Evolutionary conservation across 257 asterid species (phyloP).

Genomic region (Catharanthus roseus): DNA sequence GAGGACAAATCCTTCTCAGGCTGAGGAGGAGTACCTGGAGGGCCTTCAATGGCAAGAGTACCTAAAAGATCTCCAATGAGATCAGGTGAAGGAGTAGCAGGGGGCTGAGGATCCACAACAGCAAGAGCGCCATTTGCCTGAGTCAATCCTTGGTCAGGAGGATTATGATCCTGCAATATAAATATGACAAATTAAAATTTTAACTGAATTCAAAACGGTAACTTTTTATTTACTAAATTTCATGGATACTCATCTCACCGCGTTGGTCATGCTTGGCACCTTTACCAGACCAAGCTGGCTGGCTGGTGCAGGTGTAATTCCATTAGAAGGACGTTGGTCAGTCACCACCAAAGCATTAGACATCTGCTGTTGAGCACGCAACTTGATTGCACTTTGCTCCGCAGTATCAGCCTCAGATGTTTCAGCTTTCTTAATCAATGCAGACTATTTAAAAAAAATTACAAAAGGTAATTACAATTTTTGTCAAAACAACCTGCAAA

Average conservation of each 20-base stretch:
- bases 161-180: conserved; percentile 44
- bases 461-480: neutral
- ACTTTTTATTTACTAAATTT: conserved; percentile 13
- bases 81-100: conserved; percentile 63
- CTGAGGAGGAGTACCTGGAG: conserved; percentile 41
- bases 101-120: conserved; percentile 69
- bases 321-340: conserved; percentile 75
- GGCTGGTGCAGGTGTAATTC: conserved; percentile 53
- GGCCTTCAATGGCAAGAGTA: conserved; percentile 78
- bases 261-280: conserved; percentile 52
- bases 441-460: conserved; percentile 43
- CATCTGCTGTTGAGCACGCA: conserved; percentile 82
- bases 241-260: conserved; percentile 44
- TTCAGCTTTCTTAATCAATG: conserved; percentile 79
- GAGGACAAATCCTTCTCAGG: conserved; percentile 41
- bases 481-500: neutral
- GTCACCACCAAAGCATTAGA: conserved; percentile 81
- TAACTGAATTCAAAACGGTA: conserved; percentile 13
- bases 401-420: conserved; percentile 92
- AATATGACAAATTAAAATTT: conserved; percentile 17
- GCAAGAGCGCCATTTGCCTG: conserved; percentile 70
- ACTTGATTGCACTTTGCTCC: conserved; percentile 90
- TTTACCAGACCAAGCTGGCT: conserved; percentile 76
- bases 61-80: conserved; percentile 86
- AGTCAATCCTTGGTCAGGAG: conserved; percentile 42